Percentiles rank a stretch among this genome's conserved stretches.
Conservation (phyloP, 306 rosid genomes). For the Castanea crenata region DNA sequence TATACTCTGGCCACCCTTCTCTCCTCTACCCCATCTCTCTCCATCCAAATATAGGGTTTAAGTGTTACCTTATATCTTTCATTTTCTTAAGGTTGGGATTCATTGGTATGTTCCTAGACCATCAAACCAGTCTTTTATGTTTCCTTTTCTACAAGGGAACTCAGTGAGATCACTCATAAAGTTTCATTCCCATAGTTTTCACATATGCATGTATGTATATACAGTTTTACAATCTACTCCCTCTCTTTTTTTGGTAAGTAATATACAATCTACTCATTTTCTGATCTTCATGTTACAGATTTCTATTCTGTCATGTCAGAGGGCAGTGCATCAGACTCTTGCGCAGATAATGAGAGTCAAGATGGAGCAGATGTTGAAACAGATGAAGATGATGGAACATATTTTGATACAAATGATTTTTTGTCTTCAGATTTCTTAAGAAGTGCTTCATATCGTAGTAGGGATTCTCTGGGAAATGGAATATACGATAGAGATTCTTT, state of each 20-base stretch:
- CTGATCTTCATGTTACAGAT: conserved; percentile 52
- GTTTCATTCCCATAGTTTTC: background rate
- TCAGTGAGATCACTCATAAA: background rate
- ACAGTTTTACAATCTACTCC: background rate
- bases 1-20: no score
- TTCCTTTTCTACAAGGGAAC: background rate
- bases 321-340: conserved; percentile 87
- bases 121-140: background rate
- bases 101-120: background rate
- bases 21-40: no score
- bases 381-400: conserved; percentile 86
- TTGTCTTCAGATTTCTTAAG: conserved; percentile 76
- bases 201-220: background rate
- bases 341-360: conserved; percentile 91
- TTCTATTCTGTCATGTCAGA: conserved; percentile 95
- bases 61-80: background rate
- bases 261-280: conserved; percentile 21
- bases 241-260: background rate
- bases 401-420: conserved; percentile 73
- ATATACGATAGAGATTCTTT: conserved; percentile 59
- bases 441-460: conserved; percentile 88
- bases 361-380: conserved; percentile 90
- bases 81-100: background rate
- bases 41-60: no score
- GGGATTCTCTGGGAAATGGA: conserved; percentile 69